These are phyloP conservation scores for Pythium phragmiticola DNA, from an alignment of 352 stramenopile species.

Conservation along the genomic window DNA sequence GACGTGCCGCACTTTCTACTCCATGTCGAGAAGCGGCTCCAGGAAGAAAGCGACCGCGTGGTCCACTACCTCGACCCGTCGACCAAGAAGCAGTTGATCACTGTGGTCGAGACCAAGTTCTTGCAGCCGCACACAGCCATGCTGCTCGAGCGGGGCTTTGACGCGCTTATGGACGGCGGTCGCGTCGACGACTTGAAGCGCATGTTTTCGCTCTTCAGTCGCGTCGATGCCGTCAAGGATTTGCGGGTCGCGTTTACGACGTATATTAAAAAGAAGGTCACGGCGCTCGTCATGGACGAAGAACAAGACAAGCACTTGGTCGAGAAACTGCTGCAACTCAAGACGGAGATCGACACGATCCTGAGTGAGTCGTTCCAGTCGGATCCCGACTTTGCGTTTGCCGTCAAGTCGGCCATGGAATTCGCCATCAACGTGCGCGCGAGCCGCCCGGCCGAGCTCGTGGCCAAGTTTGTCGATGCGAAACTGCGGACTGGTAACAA, in stretches of 20 bases:
- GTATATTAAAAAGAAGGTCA: conserved; percentile 80
- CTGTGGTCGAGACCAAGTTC: conserved; percentile 79
- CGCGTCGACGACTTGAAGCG: conserved; percentile 83
- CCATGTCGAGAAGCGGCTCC: conserved; percentile 86
- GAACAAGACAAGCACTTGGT: conserved; percentile 89
- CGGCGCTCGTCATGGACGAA: conserved; percentile 69
- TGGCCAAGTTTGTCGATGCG: conserved; percentile 91
- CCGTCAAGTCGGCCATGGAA: conserved; percentile 89
- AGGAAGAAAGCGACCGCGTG: conserved; percentile 78
- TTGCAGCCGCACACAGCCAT: conserved; percentile 79
- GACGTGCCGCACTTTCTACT: conserved; percentile 85
- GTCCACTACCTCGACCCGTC: conserved; percentile 74
- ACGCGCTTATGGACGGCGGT: conserved; percentile 79
- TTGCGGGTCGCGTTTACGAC: conserved; percentile 63
- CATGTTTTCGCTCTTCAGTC: conserved; percentile 82
- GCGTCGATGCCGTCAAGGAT: conserved; percentile 70
- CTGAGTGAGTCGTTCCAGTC: conserved; percentile 69
- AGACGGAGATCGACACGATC: conserved; percentile 79
- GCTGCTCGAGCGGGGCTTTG: conserved; percentile 87
- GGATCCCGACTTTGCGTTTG: conserved; percentile 76
- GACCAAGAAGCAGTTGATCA: conserved; percentile 69
- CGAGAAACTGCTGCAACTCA: conserved; percentile 87
- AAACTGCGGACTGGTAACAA: conserved; percentile 89
- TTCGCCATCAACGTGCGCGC: conserved; percentile 85
- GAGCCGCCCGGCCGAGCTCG: conserved; percentile 85